phyloP scores from a whole-genome alignment of 495 filamentous ascomycete species.

The Aspergillus asperescens region DNA sequence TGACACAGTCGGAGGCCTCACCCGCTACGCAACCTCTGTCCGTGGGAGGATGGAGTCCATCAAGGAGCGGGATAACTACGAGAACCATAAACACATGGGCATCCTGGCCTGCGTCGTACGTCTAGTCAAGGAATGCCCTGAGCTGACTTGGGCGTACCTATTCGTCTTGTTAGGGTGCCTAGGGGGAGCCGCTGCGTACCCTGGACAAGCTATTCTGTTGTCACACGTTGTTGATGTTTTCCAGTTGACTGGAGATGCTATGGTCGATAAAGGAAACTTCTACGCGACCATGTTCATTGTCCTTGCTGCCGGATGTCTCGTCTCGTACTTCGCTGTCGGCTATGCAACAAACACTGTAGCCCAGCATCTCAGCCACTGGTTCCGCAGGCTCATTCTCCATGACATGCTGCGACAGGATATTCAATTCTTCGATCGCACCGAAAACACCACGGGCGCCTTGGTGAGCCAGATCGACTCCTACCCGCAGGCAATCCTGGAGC shows the following conservation, averaged over 20 bases:
- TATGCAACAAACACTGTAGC: conserved; percentile 49
- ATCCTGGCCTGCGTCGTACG: conserved; percentile 5
- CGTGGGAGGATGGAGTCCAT: conserved; percentile 5
- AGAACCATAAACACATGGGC: conserved; percentile 17
- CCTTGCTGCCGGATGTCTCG: conserved; percentile 43
- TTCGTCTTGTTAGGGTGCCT: background rate
- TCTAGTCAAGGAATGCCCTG: conserved; percentile 11
- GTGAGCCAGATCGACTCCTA: conserved; percentile 60
- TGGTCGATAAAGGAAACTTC: conserved; percentile 38
- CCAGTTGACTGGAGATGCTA: conserved; percentile 17
- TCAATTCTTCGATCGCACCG: conserved; percentile 76
- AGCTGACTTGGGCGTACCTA: conserved; percentile 13
- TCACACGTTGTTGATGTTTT: conserved; percentile 26
- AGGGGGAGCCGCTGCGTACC: conserved; percentile 11
- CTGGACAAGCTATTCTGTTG: conserved; percentile 27
- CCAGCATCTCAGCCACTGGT: conserved; percentile 76
- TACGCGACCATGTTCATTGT: conserved; percentile 61
- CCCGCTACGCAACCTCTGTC: conserved; percentile 3
- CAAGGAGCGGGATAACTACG: conserved; percentile 13
- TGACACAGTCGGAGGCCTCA: background rate
- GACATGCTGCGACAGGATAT: conserved; percentile 92
- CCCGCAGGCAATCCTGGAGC: conserved; percentile 78
- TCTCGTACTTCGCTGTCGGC: conserved; percentile 49
- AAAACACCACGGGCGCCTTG: conserved; percentile 78
- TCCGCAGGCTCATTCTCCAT: conserved; percentile 73